Percentiles rank a stretch among this genome's conserved stretches.
These are phyloP conservation scores for Allium cepa DNA, from an alignment of 106 monocot genomes.

Conservation along the genomic window DNA sequence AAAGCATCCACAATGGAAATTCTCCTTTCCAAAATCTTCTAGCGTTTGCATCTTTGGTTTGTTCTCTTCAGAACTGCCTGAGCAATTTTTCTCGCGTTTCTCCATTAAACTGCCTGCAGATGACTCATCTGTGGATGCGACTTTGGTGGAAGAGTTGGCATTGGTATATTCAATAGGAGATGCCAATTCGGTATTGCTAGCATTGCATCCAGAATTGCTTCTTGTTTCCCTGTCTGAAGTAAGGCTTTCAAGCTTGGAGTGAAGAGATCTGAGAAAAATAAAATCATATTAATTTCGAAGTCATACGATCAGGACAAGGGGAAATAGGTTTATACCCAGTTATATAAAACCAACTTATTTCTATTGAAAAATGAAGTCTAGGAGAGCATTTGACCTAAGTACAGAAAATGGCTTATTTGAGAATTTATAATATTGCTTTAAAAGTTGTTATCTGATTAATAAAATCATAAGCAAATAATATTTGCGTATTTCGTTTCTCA, in stretches of 20 bases:
- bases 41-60: neutral
- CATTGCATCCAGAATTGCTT: conserved; percentile 11
- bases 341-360: no score
- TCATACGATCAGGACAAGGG: no score
- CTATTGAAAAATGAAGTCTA: no score
- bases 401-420: no score
- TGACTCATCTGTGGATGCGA: conserved; percentile 29
- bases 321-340: no score
- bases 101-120: conserved; percentile 38
- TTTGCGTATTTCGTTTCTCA: no score
- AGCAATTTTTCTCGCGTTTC: conserved; percentile 3
- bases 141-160: conserved; percentile 29
- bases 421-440: no score
- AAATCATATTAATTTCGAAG: no score
- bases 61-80: conserved; percentile 16
- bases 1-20: conserved; percentile 1
- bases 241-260: conserved; percentile 46
- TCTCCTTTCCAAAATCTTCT: neutral
- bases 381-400: no score
- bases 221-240: conserved; percentile 20
- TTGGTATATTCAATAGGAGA: conserved; percentile 12
- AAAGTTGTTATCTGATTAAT: no score
- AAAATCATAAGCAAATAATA: no score
- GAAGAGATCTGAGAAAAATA: conserved; percentile 34
- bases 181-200: conserved; percentile 18